A percentile compares a stretch with the other conserved stretches of the same genome.
phyloP scores from a whole-genome alignment of 352 stramenopile genomes.

The Phytophthora pluvialis region DNA sequence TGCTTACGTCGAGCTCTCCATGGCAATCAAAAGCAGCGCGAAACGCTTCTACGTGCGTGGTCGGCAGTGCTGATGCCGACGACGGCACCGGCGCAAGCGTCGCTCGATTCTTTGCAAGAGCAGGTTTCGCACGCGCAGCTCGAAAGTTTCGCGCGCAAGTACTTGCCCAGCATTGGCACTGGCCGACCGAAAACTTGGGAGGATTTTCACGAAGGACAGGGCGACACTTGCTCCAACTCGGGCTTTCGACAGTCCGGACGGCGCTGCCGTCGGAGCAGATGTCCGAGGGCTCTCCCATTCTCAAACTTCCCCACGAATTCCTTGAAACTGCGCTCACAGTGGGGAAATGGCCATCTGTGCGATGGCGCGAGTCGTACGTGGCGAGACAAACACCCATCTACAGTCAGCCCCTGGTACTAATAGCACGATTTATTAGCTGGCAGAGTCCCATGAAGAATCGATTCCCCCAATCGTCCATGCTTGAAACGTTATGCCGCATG shows the following conservation, averaged over 20 bases:
- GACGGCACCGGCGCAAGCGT: slow-evolving; percentile 7
- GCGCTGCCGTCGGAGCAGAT: slow-evolving; percentile 24
- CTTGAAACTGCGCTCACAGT: slow-evolving; percentile 24
- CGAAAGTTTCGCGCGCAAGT: slow-evolving; percentile 11
- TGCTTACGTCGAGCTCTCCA: slow-evolving; percentile 27
- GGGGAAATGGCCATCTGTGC: slow-evolving; percentile 23
- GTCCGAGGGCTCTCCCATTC: slow-evolving; percentile 24
- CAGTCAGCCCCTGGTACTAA: too few species aligned
- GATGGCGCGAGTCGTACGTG: slow-evolving; percentile 12
- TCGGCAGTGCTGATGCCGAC: slow-evolving; percentile 2
- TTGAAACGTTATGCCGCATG: slow-evolving; percentile 9
- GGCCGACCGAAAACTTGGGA: not conserved
- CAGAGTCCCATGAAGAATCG: slow-evolving; percentile 13
- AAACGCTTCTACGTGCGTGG: slow-evolving; percentile 34
- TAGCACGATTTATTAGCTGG: not conserved
- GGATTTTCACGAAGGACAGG: slow-evolving; percentile 19
- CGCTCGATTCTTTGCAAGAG: slow-evolving; percentile 6
- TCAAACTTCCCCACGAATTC: slow-evolving; percentile 27
- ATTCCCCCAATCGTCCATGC: slow-evolving; percentile 15
- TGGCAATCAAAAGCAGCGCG: slow-evolving; percentile 23
- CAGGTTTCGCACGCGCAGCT: slow-evolving; percentile 12
- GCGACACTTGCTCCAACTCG: slow-evolving; percentile 7
- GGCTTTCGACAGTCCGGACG: slow-evolving; percentile 19
- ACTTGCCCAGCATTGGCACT: not conserved
- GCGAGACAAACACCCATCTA: not conserved